Percentiles rank a stretch among this genome's conserved stretches.
Conservation (phyloP, 2,329 filamentous ascomycete species). For the Aspergillus awamori region DNA sequence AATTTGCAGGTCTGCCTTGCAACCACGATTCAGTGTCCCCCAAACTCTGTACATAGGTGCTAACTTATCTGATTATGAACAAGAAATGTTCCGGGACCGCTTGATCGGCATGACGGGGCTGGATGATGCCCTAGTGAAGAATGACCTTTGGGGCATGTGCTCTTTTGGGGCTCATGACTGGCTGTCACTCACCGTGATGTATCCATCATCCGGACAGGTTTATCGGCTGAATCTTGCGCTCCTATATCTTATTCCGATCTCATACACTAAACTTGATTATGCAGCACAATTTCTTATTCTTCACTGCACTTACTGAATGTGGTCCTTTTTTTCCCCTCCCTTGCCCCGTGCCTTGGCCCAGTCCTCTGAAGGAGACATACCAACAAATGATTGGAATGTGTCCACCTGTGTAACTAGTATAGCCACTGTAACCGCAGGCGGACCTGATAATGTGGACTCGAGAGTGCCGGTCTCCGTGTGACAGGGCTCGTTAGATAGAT, state of each 20-base stretch:
- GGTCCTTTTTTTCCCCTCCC: background rate
- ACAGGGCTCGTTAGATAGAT: background rate
- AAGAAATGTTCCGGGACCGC: too few relatives aligned
- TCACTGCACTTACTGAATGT: too few relatives aligned
- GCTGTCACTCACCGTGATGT: background rate
- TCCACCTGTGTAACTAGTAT: background rate
- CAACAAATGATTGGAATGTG: background rate
- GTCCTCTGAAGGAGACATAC: background rate
- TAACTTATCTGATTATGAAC: background rate
- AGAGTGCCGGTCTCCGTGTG: background rate
- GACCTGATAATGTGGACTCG: background rate
- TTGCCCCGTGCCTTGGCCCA: background rate
- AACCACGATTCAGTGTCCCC: background rate
- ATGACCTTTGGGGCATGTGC: conserved; percentile 12
- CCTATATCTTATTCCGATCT: background rate
- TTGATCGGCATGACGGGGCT: conserved; percentile 1
- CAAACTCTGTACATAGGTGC: background rate
- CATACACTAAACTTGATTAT: background rate
- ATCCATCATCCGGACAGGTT: background rate
- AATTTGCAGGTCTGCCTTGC: background rate
- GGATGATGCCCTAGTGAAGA: background rate
- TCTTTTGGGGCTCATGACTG: conserved; percentile 6
- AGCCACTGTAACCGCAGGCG: background rate
- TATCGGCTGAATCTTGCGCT: background rate
- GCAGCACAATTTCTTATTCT: background rate